These are phyloP conservation scores for Haematococcus sp. DNA, from an alignment of 139 green algal genomes.

Conservation along the genomic window DNA sequence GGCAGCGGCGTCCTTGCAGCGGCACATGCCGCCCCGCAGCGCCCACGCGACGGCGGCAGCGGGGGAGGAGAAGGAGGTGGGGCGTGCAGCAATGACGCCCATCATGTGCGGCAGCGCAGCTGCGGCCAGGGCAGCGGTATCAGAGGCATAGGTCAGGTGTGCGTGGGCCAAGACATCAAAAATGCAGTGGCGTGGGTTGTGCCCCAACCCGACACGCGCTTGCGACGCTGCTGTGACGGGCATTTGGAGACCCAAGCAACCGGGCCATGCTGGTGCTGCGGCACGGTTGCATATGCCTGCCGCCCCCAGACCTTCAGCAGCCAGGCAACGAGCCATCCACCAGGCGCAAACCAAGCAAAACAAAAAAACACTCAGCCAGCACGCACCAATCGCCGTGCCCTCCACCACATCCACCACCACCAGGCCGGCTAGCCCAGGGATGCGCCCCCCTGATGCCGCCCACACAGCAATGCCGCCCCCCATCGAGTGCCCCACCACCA, in stretches of 20 bases:
- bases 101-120: constrained; percentile 79
- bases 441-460: constrained; percentile 48
- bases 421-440: constrained; percentile 64
- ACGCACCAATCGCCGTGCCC: constrained; percentile 74
- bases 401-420: constrained; percentile 94
- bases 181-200: no score
- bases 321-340: no score
- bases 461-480: constrained; percentile 78
- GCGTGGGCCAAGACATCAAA: no score
- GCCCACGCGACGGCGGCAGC: constrained; percentile 67
- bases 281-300: no score
- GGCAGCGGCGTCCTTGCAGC: constrained; percentile 46
- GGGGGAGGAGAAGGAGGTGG: constrained; percentile 52
- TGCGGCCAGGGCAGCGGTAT: constrained; percentile 28
- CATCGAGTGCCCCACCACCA: constrained; percentile 89
- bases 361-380: background rate
- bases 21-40: constrained; percentile 41
- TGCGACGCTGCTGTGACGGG: no score
- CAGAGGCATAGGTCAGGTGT: no score
- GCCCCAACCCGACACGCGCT: no score
- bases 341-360: background rate
- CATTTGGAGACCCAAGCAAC: no score
- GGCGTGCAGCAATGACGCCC: constrained; percentile 56
- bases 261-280: no score
- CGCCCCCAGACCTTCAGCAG: no score